Evolutionary conservation across 1,139 yeast species (phyloP).

Genomic region (Scheffersomyces segobiensis): DNA sequence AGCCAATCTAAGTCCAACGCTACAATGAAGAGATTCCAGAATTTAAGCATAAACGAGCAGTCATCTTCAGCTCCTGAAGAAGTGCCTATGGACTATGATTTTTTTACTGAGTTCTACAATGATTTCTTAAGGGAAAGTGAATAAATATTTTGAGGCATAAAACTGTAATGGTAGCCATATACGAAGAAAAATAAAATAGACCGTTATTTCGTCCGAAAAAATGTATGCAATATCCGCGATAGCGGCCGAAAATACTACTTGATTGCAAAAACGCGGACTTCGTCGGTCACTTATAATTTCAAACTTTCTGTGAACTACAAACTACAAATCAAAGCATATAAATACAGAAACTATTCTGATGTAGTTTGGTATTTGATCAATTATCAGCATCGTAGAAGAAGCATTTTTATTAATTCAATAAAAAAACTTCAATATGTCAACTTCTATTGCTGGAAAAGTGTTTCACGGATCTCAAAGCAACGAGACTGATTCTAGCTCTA

Average conservation of each 20-base stretch:
- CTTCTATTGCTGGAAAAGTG: not conserved
- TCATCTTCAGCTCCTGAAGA: not conserved
- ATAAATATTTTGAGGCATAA: not conserved
- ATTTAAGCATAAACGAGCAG: not conserved
- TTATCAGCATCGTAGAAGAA: no score
- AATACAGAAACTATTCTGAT: not conserved
- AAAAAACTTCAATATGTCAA: not conserved
- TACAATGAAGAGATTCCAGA: not conserved
- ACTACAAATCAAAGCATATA: not conserved
- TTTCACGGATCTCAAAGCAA: not conserved
- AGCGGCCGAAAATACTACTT: not conserved
- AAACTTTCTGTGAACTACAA: no score
- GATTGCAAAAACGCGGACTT: not conserved
- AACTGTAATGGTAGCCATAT: not conserved
- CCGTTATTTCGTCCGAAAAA: not conserved
- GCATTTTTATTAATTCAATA: not conserved
- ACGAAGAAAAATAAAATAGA: not conserved
- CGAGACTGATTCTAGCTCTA: not conserved
- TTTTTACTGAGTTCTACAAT: not conserved
- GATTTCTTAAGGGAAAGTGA: not conserved
- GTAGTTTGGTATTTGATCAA: not conserved
- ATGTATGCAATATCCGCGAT: not conserved
- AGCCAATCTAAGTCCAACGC: not conserved
- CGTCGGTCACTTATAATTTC: not conserved
- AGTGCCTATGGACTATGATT: not conserved